Percentiles rank a stretch among this genome's conserved stretches.
phyloP scores from a whole-genome alignment of 176 grass and related monocot species.

The Zoysia pacifica region DNA sequence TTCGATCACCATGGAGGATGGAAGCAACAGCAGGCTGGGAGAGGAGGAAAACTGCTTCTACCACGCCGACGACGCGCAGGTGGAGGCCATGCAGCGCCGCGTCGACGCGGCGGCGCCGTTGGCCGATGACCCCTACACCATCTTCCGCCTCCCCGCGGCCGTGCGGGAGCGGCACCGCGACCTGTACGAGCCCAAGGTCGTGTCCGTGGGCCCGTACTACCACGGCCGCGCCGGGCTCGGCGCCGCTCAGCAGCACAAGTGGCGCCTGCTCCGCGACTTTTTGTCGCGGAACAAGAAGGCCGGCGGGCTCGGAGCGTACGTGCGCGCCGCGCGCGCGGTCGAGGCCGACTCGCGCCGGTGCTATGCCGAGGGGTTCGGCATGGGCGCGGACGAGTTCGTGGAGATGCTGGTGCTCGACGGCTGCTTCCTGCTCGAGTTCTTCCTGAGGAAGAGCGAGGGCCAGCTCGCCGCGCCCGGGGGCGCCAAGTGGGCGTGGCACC shows the following conservation, averaged over 20 bases:
- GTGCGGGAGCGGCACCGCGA: slow-evolving; percentile 57
- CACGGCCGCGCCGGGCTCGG: slow-evolving; percentile 38
- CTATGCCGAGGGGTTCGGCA: slow-evolving; percentile 46
- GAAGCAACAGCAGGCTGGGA: no score
- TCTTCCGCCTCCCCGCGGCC: slow-evolving; percentile 53
- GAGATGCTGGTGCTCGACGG: slow-evolving; percentile 62
- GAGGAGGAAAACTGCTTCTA: slow-evolving; percentile 25
- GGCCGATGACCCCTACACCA: slow-evolving; percentile 44
- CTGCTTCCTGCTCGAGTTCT: slow-evolving; percentile 58
- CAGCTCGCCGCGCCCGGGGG: slow-evolving; percentile 46
- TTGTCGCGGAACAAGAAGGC: slow-evolving; percentile 4
- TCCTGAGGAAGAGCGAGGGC: slow-evolving; percentile 46
- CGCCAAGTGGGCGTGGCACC: slow-evolving; percentile 59
- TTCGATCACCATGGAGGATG: slow-evolving; percentile 21
- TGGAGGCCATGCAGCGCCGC: slow-evolving; percentile 57
- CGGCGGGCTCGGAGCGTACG: slow-evolving; percentile 24
- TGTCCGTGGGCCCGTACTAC: slow-evolving; percentile 52
- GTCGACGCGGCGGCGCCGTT: slow-evolving; percentile 33
- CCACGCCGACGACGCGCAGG: slow-evolving; percentile 41
- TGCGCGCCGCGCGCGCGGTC: slow-evolving; percentile 38
- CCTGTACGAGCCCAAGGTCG: slow-evolving; percentile 54
- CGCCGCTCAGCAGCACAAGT: slow-evolving; percentile 57
- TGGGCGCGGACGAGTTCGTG: slow-evolving; percentile 35
- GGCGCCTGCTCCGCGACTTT: slow-evolving; percentile 51
- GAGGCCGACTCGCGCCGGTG: slow-evolving; percentile 46